Base-by-base conservation (phyloP, 768 basidiomycete species). In the Termitomyces sp. region DNA sequence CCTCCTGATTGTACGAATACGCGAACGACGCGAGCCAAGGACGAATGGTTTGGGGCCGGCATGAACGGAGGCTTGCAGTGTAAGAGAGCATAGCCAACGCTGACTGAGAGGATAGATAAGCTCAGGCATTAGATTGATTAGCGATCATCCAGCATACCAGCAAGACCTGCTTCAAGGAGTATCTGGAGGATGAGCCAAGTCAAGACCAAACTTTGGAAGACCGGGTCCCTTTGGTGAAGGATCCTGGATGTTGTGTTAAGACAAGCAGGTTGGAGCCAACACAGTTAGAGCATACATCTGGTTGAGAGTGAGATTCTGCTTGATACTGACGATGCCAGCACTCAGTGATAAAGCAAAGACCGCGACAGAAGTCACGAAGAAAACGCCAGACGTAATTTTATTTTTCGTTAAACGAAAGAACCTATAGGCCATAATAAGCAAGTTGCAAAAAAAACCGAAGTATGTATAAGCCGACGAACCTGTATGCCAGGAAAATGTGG, bases 1-100 rank as follows among this genome's bases (percentile, higher is more conserved):
- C 71, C 43, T 18, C 77, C 76, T 4, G 72, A 74, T 50, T 76
- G 77, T 22, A 76, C 62, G 3, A 68, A 68, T 27, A 69, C 72
- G 18, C 73, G 70, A 49, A 74, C 68, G 4, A 73, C 42, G 72
- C 70, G 14, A 72, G 56, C 34, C 68, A 67, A 53, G 68, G 73
- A 42, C 69, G 61, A 32, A 54, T 64, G 12, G 58, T 37, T 33
- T 59, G 58, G 30, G 20, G 40, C 22, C 33, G 57, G 36, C 47
- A 57, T 55, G 43, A 66, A 66, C 8, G 49, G 51, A 22, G 65
- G 60, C 9, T 53, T 59, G 51, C 58, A 64, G 27, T 64, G 64
- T 8, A 52, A 36, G 12, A 74, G 65, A 46, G 66, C 43, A 50
- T 63, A 65, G 13, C 52, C 69, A 62, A 64, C 48, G 36, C 61